Evolutionary conservation across 371 early-diverging fungal species (phyloP), one percentile per base, ranked within the genome.

Genomic region (Actinomucor elegans): DNA sequence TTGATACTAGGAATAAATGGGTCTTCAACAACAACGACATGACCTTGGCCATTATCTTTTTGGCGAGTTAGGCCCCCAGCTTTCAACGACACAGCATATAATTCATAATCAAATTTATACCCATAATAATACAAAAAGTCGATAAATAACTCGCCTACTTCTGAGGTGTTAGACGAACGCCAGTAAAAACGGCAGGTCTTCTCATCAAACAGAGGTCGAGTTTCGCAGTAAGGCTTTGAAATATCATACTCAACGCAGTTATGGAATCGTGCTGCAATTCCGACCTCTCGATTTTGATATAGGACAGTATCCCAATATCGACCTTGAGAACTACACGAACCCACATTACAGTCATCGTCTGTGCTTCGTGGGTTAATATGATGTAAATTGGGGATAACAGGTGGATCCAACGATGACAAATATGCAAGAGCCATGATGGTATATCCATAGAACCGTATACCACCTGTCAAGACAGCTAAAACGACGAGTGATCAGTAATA

Each of bases 41-140:
- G 1, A 3, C 12, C 3, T 0, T 18, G 18, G 14, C 35, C 28
- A 4, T 26, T 20, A 1, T 29, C 11, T 2, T 47, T 47, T 15
- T 26, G 46, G 2, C 17, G 11, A 7, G 42, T 23, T 0, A 15
- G 2, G 0, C 59, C 59, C 9, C 53, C 53, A 26, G 36, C 27
- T 10, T 48, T 47, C 5, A 59, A 10, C 1, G 59, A 59, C 0
- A 59, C 44, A 5, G 48, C 59, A 35, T 33, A 11, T 5, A 12
- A 29, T 29, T 24, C 5, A 42, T 42, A 59, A 8, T 59, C 36
- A 23, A 59, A 59, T 27, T 36, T n/a, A 31, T 43, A 48, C 0
- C 59, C 59, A 23, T 53, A 59, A 36, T 48, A 48, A 36, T 48
- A 42, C 21, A 59, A 24, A 10, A 59, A 59, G 14, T 53, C 59